Evolutionary conservation across 441 rosid species (phyloP), one percentile per base, ranked within the genome.

Genomic region (Syzygium malaccense): DNA sequence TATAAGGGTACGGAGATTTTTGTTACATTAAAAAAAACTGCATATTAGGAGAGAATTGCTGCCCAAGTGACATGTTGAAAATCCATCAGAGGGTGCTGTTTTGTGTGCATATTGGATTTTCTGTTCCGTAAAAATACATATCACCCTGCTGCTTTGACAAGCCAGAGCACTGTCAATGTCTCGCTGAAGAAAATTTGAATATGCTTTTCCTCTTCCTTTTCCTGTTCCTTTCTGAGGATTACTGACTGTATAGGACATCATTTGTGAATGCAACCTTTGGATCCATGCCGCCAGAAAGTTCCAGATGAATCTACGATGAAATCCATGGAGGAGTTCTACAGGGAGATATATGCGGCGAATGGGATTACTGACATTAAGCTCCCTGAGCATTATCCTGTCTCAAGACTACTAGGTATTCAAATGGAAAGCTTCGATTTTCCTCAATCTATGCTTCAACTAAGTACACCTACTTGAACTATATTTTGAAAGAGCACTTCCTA

Each of bases 241-340:
- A 37, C 37, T 37, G 37, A 37, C 37, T 37, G 37, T 37, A 37
- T 37, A 37, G 37, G 37, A 37, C 4, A 37, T 4, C 60, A 56
- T 30, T 88, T 87, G 92, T 78, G 86, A 88, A 97, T 98, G 98
- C 12, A 95, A 98, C 71, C 94, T 95, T 53, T 93, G 99, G 99
- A 96, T 96, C 90, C 99, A 96, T 86, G 97, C 99, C 88, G 97
- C 97, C 33, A 86, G 97, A 96, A 97, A 92, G 91, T 96, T 86
- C 98, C 97, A 0, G 99, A 97, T 86, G 97, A 94, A 88, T 94
- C 91, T 79, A 96, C 97, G 49, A 93, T 95, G 86, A 96, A 95
- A 95, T 96, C 98, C 86, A 95, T 95, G 97, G 99, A 96, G 91
- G 96, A 92, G 20, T 97, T 97, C 89, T 96, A 95, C 71, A 89